Conservation (phyloP, 371 early-diverging fungal species). For the Lichtheimia ornata region DNA sequence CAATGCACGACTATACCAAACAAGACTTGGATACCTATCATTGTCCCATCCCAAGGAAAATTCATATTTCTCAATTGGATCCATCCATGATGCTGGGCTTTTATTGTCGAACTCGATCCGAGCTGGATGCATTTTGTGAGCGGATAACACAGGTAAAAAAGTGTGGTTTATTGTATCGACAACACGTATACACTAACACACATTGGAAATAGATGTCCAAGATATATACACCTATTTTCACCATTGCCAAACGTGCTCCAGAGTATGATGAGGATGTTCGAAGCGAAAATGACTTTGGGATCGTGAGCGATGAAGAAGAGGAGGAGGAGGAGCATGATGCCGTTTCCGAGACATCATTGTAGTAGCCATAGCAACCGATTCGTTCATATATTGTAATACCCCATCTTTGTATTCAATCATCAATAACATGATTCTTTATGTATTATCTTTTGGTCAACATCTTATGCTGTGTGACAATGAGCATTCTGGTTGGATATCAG, state of each 20-base stretch:
- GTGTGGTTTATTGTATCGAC: too few relatives aligned
- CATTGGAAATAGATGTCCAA: conserved; percentile 35
- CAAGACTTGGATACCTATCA: conserved; percentile 84
- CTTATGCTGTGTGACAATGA: too few relatives aligned
- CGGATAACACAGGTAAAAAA: conserved; percentile 49
- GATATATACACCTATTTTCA: conserved; percentile 62
- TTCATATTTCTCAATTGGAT: conserved; percentile 78
- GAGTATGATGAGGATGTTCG: conserved; percentile 66
- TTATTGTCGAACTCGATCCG: conserved; percentile 66
- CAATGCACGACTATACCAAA: conserved; percentile 47
- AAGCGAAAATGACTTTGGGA: conserved; percentile 53
- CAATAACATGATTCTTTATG: too few relatives aligned
- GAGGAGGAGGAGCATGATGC: conserved; percentile 13
- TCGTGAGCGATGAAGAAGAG: conserved; percentile 47
- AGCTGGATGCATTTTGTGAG: conserved; percentile 68
- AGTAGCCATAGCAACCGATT: too few relatives aligned
- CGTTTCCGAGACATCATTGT: too few relatives aligned
- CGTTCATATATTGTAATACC: too few relatives aligned
- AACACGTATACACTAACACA: neutral
- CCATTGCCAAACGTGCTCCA: conserved; percentile 65
- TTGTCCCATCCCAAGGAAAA: conserved; percentile 73
- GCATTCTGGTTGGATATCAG: too few relatives aligned
- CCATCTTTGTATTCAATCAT: too few relatives aligned
- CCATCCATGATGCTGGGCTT: conserved; percentile 95
- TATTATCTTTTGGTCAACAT: too few relatives aligned